Percentiles rank a stretch among this genome's conserved stretches.
These are phyloP conservation scores for Talaromyces wortmannii DNA, from an alignment of 495 filamentous ascomycete genomes.

Conservation along the genomic window DNA sequence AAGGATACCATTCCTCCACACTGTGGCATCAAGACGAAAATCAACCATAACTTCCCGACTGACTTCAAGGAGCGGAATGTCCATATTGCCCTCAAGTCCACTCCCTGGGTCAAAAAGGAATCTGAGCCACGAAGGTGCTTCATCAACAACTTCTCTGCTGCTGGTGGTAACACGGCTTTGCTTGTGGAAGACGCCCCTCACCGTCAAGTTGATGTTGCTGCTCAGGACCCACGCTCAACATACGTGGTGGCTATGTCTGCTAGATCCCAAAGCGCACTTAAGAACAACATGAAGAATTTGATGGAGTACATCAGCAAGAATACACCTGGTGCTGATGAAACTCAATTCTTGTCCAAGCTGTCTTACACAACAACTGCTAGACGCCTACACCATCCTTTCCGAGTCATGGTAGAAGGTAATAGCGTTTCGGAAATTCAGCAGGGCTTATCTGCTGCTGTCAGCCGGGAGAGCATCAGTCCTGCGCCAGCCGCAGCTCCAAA, in stretches of 20 bases:
- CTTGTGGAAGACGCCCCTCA: conserved; percentile 49
- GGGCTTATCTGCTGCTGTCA: conserved; percentile 11
- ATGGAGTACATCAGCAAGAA: conserved; percentile 33
- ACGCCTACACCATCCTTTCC: conserved; percentile 75
- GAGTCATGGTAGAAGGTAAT: conserved; percentile 53
- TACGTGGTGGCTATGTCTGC: conserved; percentile 48
- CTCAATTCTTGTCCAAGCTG: conserved; percentile 31
- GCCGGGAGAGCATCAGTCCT: conserved; percentile 27
- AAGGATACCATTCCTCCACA: conserved; percentile 80
- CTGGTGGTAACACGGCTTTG: conserved; percentile 46
- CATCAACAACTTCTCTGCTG: conserved; percentile 63
- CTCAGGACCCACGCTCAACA: conserved; percentile 44
- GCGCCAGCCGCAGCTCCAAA: conserved; percentile 35
- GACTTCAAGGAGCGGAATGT: conserved; percentile 71
- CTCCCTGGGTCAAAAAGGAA: conserved; percentile 56
- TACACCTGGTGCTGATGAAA: conserved; percentile 29
- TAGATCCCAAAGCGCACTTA: conserved; percentile 44
- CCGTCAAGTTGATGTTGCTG: conserved; percentile 23
- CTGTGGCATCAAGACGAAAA: conserved; percentile 76
- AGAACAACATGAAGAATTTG: conserved; percentile 45
- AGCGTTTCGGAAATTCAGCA: conserved; percentile 9
- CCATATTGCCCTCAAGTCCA: conserved; percentile 54
- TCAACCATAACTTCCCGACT: conserved; percentile 76
- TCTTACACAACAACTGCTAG: conserved; percentile 81
- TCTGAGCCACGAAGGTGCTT: conserved; percentile 58